phyloP scores from a whole-genome alignment of 139 green algal species.

The Chlamydomonas sp. region DNA sequence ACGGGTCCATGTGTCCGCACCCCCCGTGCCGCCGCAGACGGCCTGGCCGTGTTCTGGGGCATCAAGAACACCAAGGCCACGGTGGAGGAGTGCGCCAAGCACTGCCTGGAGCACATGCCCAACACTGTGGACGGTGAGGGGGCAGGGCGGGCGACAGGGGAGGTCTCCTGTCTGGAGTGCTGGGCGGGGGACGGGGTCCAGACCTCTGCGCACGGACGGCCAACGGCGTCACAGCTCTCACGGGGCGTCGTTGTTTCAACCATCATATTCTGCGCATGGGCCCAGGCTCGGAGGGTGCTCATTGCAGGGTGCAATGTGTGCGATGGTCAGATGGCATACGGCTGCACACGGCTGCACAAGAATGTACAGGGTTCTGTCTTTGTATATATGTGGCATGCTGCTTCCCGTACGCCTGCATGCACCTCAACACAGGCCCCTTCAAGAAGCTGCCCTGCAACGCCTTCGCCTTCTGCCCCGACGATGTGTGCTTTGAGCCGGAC shows the following conservation, averaged over 20 bases:
- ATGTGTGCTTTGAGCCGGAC: constrained; percentile 88
- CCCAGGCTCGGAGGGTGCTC: too few species aligned
- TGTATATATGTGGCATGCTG: too few species aligned
- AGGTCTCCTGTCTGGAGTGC: not conserved
- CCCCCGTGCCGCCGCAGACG: not conserved
- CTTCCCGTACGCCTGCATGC: not conserved
- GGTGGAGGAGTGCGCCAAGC: constrained; percentile 71
- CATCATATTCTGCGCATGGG: too few species aligned
- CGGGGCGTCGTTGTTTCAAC: too few species aligned
- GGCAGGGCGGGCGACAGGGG: not conserved
- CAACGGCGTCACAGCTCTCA: too few species aligned
- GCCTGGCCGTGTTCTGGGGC: constrained; percentile 66
- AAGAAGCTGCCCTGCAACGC: constrained; percentile 85
- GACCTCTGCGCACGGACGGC: too few species aligned
- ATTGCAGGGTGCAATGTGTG: too few species aligned
- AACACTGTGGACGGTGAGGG: constrained; percentile 24
- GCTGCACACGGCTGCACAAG: too few species aligned
- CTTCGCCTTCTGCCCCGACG: constrained; percentile 77
- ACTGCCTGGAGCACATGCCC: constrained; percentile 71
- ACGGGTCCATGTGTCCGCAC: not conserved
- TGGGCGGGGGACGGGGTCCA: too few species aligned
- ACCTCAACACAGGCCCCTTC: constrained; percentile 55
- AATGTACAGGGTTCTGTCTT: too few species aligned
- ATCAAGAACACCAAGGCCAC: constrained; percentile 74
- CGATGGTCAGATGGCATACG: too few species aligned